Conservation (phyloP, 306 rosid genomes). For the Lathyrus oleraceus region DNA sequence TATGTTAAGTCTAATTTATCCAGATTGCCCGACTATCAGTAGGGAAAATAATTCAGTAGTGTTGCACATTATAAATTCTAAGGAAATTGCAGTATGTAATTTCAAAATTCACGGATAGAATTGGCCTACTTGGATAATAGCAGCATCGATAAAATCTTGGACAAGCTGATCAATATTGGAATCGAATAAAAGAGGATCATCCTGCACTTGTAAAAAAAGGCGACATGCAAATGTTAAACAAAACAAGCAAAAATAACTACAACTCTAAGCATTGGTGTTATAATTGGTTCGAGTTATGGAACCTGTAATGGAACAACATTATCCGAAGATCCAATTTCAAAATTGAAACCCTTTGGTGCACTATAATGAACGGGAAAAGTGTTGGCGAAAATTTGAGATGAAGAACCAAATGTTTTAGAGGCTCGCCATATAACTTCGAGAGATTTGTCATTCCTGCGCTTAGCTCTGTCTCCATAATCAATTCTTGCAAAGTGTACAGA, state of each 20-base stretch:
- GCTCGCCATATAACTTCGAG: constrained; percentile 97
- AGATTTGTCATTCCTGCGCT: constrained; percentile 66
- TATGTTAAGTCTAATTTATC: too few species aligned
- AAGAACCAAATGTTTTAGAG: constrained; percentile 79
- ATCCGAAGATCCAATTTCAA: constrained; percentile 51
- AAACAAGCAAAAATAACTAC: constrained; percentile 19
- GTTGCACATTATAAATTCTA: too few species aligned
- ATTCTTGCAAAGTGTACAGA: constrained; percentile 92
- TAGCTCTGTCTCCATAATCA: constrained; percentile 83
- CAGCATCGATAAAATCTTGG: constrained; percentile 58
- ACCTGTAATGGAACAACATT: constrained; percentile 67
- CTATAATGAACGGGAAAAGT: constrained; percentile 36
- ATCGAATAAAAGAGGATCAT: constrained; percentile 68
- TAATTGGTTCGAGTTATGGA: constrained; percentile 4
- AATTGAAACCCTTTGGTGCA: constrained; percentile 35
- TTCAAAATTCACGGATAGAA: constrained; percentile 18
- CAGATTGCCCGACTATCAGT: too few species aligned
- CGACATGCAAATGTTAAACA: constrained; percentile 24
- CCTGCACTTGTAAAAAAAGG: constrained; percentile 56
- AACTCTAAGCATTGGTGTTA: neutral
- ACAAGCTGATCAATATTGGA: constrained; percentile 68
- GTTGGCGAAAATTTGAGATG: constrained; percentile 87
- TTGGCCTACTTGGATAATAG: constrained; percentile 56
- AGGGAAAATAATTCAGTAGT: too few species aligned
- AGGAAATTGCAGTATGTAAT: too few species aligned